Evolutionary conservation across 106 monocot species (phyloP), one percentile per base, ranked within the genome.

Genomic region (Dioscorea alata): DNA sequence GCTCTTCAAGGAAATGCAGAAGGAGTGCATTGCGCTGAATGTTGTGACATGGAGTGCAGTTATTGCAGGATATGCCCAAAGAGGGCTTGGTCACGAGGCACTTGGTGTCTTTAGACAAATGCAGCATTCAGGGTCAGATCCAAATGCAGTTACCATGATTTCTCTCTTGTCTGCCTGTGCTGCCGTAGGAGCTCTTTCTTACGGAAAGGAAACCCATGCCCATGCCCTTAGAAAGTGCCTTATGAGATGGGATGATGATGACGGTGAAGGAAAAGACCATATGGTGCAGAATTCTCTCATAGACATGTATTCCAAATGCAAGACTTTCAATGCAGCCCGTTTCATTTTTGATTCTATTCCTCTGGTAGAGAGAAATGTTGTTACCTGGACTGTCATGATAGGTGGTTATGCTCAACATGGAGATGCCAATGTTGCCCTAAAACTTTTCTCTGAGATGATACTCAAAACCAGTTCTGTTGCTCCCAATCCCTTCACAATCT

Each of bases 261-360:
- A 77, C 48, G 50, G 52, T 32, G 70, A 69, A 16, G 74, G 76
- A 21, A 71, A 86, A 70, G 94, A 90, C 77, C 76, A 72, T 54
- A 81, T 88, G 87, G 82, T 94, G 67, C 67, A 80, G 23, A 94
- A 94, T 73, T 77, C 87, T 23, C 74, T 90, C 2, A 81, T 90
- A 33, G 90, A 90, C 70, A 90, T 94, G 94, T 94, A 94, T 74
- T 78, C 85, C 21, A 90, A 94, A 71, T 90, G 94, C 78, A 81
- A 65, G 68, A 78, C 59, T 60, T 76, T 90, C 25, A 60, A 33
- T 15, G 21, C 33, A 19, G 94, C 90, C 22, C 71, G 54, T n/a
- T 52, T 49, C 5, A 67, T 90, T 42, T 88, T 90, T 56, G 65
- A 81, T 56, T 60, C 33, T 24, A 83, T 90, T 58, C 73, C 84